Conservation (phyloP, 148 eudicot species). For the Nyssa sinensis region DNA sequence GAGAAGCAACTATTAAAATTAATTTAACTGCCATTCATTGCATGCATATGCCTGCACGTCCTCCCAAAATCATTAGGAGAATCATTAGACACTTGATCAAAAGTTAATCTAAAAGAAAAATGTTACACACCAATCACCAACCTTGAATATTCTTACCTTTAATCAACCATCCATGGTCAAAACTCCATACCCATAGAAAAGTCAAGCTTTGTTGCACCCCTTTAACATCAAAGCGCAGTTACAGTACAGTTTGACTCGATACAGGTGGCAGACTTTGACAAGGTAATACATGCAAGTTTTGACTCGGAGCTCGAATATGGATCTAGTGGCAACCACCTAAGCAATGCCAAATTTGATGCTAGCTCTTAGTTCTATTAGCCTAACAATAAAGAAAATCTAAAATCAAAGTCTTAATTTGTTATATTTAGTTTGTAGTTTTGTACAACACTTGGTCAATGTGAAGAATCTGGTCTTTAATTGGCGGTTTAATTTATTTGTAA, state of each 20-base stretch:
- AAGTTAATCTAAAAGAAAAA: not conserved
- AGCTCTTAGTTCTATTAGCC: slow-evolving; percentile 11
- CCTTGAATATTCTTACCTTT: not conserved
- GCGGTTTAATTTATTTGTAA: not conserved
- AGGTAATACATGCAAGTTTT: not conserved
- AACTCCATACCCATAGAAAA: not conserved
- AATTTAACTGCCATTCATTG: not conserved
- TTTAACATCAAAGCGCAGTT: not conserved
- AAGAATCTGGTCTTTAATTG: not conserved
- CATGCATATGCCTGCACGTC: not conserved
- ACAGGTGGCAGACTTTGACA: not conserved
- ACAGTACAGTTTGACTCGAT: not conserved
- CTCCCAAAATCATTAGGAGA: not conserved
- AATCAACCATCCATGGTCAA: not conserved
- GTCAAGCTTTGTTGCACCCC: not conserved
- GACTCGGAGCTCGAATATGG: not conserved
- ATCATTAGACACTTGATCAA: not conserved
- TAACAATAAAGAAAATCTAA: slow-evolving; percentile 1
- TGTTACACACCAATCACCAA: not conserved
- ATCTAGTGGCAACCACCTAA: slow-evolving; percentile 4
- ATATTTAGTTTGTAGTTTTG: no score
- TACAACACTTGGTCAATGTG: not conserved
- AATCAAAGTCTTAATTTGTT: not conserved
- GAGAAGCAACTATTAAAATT: no score
- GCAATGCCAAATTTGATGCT: not conserved